These are phyloP conservation scores for Aphanocladium album DNA, from an alignment of 2,329 filamentous ascomycete genomes.

Conservation along the genomic window DNA sequence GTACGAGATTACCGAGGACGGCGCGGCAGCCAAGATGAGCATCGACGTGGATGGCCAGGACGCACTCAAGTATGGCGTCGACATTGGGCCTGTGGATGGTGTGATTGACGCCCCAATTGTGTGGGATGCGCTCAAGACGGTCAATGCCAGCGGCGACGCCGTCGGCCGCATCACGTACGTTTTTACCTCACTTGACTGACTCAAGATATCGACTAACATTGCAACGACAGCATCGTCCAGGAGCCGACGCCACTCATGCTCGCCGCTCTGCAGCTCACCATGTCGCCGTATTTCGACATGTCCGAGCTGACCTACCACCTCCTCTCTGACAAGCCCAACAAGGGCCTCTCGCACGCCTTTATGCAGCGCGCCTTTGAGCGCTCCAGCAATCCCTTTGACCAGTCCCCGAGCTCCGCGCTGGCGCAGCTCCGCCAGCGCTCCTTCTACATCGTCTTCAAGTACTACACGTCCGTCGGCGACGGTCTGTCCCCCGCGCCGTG, in stretches of 20 bases:
- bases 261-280: slow-evolving; percentile 53
- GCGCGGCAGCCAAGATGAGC: slow-evolving; percentile 30
- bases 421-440: slow-evolving; percentile 46
- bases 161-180: slow-evolving; percentile 51
- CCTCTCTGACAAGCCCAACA: slow-evolving; percentile 41
- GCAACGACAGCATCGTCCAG: slow-evolving; percentile 45
- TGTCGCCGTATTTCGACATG: slow-evolving; percentile 56
- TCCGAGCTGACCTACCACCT: slow-evolving; percentile 53
- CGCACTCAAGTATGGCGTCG: slow-evolving; percentile 22
- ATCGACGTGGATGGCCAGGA: slow-evolving; percentile 23
- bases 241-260: slow-evolving; percentile 58
- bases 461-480: slow-evolving; percentile 56
- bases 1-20: slow-evolving; percentile 49
- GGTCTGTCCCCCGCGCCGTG: slow-evolving; percentile 53
- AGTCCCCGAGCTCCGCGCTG: slow-evolving; percentile 18
- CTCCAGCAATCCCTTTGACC: neutral
- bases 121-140: slow-evolving; percentile 36
- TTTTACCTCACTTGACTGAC: neutral
- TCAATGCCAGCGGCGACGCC: slow-evolving; percentile 34
- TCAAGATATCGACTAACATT: slow-evolving; percentile 24
- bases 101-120: slow-evolving; percentile 36
- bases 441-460: slow-evolving; percentile 61
- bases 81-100: slow-evolving; percentile 20
- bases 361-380: slow-evolving; percentile 45
- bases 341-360: slow-evolving; percentile 40